Conservation (phyloP, 495 filamentous ascomycete species). For the Podospora didyma region DNA sequence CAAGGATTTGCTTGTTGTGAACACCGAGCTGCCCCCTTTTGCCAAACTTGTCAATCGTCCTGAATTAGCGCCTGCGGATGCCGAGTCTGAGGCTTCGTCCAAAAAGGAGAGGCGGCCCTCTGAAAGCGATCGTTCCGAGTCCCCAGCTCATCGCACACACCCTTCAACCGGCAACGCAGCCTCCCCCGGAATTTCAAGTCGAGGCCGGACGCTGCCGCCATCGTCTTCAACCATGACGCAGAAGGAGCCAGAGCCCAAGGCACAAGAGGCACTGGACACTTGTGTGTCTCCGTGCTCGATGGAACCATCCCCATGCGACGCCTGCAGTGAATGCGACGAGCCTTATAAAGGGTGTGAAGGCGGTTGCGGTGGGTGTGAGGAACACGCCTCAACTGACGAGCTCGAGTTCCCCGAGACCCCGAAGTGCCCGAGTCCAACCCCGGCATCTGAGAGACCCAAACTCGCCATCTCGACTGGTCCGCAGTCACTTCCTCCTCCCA, state of each 20-base stretch:
- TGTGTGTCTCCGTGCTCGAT: background rate
- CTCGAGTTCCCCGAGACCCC: conserved; percentile 6
- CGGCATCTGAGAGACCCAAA: conserved; percentile 13
- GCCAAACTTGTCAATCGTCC: conserved; percentile 23
- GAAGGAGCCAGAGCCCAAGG: background rate
- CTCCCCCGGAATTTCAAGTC: background rate
- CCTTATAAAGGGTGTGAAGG: conserved; percentile 4
- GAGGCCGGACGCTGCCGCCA: background rate
- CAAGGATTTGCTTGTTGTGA: conserved; percentile 62
- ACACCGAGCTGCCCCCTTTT: conserved; percentile 41
- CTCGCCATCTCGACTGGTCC: conserved; percentile 16
- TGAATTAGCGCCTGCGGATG: conserved; percentile 2
- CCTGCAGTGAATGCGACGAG: background rate
- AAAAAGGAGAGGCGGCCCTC: background rate
- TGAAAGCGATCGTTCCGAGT: background rate
- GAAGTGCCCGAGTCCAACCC: conserved; percentile 9
- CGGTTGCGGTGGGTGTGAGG: conserved; percentile 7
- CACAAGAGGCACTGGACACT: background rate
- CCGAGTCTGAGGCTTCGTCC: conserved; percentile 2
- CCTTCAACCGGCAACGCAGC: no score
- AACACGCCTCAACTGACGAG: background rate
- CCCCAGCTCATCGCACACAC: background rate
- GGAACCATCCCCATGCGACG: background rate
- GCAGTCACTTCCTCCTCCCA: conserved; percentile 8
- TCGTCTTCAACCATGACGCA: background rate